Evolutionary conservation across 768 basidiomycete species (phyloP).

Genomic region (Favolaschia claudopus): DNA sequence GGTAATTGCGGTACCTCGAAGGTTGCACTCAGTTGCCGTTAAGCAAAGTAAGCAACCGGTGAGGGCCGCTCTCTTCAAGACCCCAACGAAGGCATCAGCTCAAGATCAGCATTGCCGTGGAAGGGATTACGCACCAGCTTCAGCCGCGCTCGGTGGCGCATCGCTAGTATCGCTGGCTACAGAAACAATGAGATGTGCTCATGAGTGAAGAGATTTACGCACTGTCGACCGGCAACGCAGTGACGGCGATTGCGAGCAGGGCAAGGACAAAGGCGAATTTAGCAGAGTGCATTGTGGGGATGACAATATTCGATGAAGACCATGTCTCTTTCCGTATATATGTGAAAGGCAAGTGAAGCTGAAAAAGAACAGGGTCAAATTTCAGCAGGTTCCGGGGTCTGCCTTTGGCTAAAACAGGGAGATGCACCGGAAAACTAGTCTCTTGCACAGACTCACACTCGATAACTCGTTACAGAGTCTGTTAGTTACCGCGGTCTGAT

Average conservation of each 20-base stretch:
- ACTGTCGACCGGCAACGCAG: constrained; percentile 10
- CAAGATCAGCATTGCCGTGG: neutral
- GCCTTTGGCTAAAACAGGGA: neutral
- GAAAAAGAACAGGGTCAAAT: neutral
- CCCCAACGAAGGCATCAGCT: neutral
- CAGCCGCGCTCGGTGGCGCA: constrained; percentile 10
- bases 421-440: neutral
- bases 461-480: too few relatives aligned
- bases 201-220: neutral
- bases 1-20: too few relatives aligned
- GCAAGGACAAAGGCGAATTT: constrained; percentile 13
- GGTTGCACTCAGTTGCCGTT: neutral
- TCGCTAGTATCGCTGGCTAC: constrained; percentile 1
- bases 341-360: neutral
- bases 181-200: neutral
- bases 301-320: neutral
- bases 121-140: neutral
- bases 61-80: neutral
- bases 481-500: too few relatives aligned
- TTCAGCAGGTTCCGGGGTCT: constrained; percentile 17
- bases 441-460: too few relatives aligned
- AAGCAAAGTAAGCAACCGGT: constrained; percentile 8
- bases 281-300: constrained; percentile 2
- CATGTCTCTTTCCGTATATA: neutral
- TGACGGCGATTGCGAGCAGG: constrained; percentile 8